These are phyloP conservation scores for Oldenlandia corymbosa DNA, from an alignment of 257 asterid genomes.

Conservation along the genomic window DNA sequence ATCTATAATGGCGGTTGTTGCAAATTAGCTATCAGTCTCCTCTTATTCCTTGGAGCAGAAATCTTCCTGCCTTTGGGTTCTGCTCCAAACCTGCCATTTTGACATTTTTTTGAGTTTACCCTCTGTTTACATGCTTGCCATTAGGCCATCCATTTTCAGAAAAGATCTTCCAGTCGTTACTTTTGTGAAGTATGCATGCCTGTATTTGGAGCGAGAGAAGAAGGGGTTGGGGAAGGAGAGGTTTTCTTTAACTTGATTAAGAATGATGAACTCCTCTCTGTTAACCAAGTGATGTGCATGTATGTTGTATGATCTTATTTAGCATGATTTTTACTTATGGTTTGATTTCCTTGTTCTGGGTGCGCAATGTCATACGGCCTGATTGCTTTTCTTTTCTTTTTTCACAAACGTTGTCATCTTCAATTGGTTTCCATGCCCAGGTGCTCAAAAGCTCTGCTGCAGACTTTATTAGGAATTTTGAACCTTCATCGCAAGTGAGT, in stretches of 20 bases:
- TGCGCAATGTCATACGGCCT: background rate
- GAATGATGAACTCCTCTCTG: no score
- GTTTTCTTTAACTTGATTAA: no score
- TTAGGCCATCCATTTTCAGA: no score
- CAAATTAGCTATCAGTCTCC: background rate
- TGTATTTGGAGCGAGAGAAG: no score
- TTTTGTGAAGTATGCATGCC: no score
- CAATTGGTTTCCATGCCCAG: constrained; percentile 45
- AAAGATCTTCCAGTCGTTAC: no score
- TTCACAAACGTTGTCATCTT: background rate
- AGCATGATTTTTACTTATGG: background rate
- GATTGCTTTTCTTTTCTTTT: background rate
- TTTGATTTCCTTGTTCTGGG: background rate
- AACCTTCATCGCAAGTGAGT: constrained; percentile 74
- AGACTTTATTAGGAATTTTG: constrained; percentile 56
- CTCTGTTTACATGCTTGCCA: background rate
- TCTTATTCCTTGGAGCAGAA: background rate
- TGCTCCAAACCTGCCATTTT: background rate
- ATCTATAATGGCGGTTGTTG: background rate
- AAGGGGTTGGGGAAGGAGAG: no score
- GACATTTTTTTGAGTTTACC: background rate
- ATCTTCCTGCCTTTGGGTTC: background rate
- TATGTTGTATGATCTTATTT: no score
- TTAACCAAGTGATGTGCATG: no score
- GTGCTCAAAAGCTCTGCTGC: constrained; percentile 74